phyloP scores from a whole-genome alignment of 129 eudicot genomes.

The Helichrysum umbraculigerum region DNA sequence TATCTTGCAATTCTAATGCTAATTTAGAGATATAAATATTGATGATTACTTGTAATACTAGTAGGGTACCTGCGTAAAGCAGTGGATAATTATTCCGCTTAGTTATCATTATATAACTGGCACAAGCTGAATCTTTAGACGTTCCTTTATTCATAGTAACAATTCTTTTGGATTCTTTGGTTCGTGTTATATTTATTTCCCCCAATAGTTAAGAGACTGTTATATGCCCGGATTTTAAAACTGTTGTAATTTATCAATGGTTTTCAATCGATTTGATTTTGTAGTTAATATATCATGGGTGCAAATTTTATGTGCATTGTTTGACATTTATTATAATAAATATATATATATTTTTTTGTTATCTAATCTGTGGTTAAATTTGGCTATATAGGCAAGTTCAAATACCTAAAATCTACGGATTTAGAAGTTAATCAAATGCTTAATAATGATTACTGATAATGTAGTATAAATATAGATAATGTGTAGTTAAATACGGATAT shows the following conservation, averaged over 20 bases:
- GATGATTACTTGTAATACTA: neutral
- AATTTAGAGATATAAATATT: neutral
- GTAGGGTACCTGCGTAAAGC: neutral
- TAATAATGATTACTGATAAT: no score
- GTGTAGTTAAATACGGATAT: neutral
- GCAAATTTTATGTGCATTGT: neutral
- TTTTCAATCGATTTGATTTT: no score
- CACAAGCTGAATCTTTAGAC: neutral
- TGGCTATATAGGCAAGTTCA: neutral
- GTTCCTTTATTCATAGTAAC: neutral
- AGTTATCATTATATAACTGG: neutral
- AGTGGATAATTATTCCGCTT: neutral
- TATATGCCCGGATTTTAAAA: neutral
- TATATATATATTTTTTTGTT: no score
- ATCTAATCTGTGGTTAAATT: neutral
- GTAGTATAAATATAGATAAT: neutral
- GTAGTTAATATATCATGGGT: no score
- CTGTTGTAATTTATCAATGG: no score
- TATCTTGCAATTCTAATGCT: neutral
- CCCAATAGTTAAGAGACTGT: neutral
- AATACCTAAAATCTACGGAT: neutral
- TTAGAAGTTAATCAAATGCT: neutral
- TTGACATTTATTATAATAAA: neutral
- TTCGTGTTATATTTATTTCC: neutral
- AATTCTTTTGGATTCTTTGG: neutral